Conservation (phyloP, 768 basidiomycete species). For the Pholiota microspora region DNA sequence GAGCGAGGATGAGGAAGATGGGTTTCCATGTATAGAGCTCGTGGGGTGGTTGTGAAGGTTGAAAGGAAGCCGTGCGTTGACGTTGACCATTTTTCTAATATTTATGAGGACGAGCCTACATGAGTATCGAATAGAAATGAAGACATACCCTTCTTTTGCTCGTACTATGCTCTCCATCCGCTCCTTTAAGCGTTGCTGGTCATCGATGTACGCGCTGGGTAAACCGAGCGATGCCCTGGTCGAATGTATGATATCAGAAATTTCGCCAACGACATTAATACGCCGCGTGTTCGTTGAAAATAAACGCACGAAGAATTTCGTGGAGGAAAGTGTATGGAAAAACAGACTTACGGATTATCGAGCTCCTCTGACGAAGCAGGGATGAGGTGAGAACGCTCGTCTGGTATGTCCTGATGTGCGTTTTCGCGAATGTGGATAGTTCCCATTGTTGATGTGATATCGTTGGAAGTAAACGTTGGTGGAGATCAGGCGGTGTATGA, state of each 20-base stretch:
- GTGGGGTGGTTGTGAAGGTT: conserved; percentile 46
- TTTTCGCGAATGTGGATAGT: not conserved
- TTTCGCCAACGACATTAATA: not conserved
- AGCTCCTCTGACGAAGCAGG: conserved; percentile 18
- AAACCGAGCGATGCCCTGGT: not conserved
- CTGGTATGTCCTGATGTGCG: conserved; percentile 12
- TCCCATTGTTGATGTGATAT: not conserved
- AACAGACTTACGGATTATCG: conserved; percentile 15
- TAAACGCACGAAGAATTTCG: not conserved
- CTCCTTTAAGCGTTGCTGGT: conserved; percentile 50
- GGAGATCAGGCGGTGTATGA: too few relatives aligned
- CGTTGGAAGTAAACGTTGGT: not conserved
- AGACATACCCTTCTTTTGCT: conserved; percentile 52
- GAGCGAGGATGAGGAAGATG: conserved; percentile 21
- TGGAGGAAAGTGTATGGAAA: not conserved
- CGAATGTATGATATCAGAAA: not conserved
- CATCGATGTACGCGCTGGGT: conserved; percentile 23
- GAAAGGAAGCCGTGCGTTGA: conserved; percentile 54
- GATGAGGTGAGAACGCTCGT: conserved; percentile 28
- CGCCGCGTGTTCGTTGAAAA: not conserved
- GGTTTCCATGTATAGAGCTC: conserved; percentile 19
- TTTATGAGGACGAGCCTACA: not conserved
- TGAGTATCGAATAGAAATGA: not conserved
- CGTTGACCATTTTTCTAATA: conserved; percentile 62
- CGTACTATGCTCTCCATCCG: conserved; percentile 53